Percentiles rank a stretch among this genome's conserved stretches.
phyloP scores from a whole-genome alignment of 2,329 filamentous ascomycete genomes.

The Aaosphaeria arxii region DNA sequence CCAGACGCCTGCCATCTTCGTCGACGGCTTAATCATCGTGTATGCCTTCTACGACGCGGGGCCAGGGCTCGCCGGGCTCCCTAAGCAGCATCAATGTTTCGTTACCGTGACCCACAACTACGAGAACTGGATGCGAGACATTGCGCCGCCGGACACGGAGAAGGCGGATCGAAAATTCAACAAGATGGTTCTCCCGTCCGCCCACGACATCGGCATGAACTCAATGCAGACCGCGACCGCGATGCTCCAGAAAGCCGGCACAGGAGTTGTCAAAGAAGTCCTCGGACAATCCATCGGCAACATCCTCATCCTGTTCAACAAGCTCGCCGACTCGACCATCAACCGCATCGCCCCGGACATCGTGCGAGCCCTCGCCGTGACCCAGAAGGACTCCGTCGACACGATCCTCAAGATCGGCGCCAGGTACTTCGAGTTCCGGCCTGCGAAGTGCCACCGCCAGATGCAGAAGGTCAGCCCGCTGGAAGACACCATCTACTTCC shows the following conservation, averaged over 20 bases:
- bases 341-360: slow-evolving; percentile 40
- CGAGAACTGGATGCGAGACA: slow-evolving; percentile 44
- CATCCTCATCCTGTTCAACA: slow-evolving; percentile 24
- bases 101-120: slow-evolving; percentile 46
- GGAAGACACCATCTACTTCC: slow-evolving; percentile 50
- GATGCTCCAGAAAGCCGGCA: slow-evolving; percentile 38
- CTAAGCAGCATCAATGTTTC: slow-evolving; percentile 43
- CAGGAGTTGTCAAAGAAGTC: slow-evolving; percentile 28
- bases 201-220: slow-evolving; percentile 54
- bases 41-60: slow-evolving; percentile 53
- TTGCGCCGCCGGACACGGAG: slow-evolving; percentile 40
- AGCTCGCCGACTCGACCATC: slow-evolving; percentile 22
- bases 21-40: slow-evolving; percentile 38
- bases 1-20: slow-evolving; percentile 26
- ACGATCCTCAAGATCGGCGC: slow-evolving; percentile 48
- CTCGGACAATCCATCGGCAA: slow-evolving; percentile 21
- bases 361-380: slow-evolving; percentile 49
- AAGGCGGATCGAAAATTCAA: slow-evolving; percentile 42
- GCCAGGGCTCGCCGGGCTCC: slow-evolving; percentile 41
- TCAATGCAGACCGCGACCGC: slow-evolving; percentile 44
- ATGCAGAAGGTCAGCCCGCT: slow-evolving; percentile 37
- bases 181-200: slow-evolving; percentile 44
- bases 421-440: slow-evolving; percentile 53
- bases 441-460: slow-evolving; percentile 46
- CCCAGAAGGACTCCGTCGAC: slow-evolving; percentile 49